Conservation (phyloP, 2,329 filamentous ascomycete genomes). For the Cladophialophora chaetospira region DNA sequence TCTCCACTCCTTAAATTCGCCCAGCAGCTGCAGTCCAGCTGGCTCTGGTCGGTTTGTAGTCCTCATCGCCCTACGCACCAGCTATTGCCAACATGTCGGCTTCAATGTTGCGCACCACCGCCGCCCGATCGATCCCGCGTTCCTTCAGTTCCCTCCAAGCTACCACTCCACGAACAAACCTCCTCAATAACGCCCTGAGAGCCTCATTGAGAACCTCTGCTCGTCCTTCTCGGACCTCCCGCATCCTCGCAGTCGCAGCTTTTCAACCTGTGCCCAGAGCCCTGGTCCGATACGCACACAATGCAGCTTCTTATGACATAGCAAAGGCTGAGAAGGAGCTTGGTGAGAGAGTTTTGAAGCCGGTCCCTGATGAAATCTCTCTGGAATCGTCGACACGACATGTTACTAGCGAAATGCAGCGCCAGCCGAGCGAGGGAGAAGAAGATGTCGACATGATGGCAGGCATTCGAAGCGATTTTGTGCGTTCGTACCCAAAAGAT, state of each 20-base stretch:
- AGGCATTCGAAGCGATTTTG: conserved; percentile 59
- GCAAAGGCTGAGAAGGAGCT: conserved; percentile 53
- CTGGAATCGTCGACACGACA: conserved; percentile 58
- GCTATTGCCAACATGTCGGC: conserved; percentile 31
- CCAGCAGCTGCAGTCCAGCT: conserved; percentile 28
- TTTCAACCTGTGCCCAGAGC: conserved; percentile 51
- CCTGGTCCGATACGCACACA: conserved; percentile 48
- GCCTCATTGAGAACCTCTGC: conserved; percentile 45
- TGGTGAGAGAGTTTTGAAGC: conserved; percentile 59
- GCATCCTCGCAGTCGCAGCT: conserved; percentile 45
- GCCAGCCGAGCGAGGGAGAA: conserved; percentile 36
- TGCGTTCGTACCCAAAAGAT: conserved; percentile 44
- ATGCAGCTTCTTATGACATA: conserved; percentile 29
- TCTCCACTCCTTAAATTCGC: conserved; percentile 30
- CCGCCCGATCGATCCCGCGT: conserved; percentile 48
- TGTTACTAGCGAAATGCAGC: conserved; percentile 48
- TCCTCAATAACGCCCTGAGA: conserved; percentile 47
- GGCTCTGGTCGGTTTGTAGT: conserved; percentile 25
- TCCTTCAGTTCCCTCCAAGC: conserved; percentile 41
- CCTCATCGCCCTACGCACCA: conserved; percentile 34
- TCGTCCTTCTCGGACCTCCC: conserved; percentile 41
- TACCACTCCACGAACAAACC: conserved; percentile 21
- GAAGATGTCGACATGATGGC: conserved; percentile 54
- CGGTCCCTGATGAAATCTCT: conserved; percentile 63
- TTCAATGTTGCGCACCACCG: conserved; percentile 51